A percentile compares a stretch with the other conserved stretches of the same genome.
Conservation (phyloP, 768 basidiomycete genomes). For the Boletus reticulatus region DNA sequence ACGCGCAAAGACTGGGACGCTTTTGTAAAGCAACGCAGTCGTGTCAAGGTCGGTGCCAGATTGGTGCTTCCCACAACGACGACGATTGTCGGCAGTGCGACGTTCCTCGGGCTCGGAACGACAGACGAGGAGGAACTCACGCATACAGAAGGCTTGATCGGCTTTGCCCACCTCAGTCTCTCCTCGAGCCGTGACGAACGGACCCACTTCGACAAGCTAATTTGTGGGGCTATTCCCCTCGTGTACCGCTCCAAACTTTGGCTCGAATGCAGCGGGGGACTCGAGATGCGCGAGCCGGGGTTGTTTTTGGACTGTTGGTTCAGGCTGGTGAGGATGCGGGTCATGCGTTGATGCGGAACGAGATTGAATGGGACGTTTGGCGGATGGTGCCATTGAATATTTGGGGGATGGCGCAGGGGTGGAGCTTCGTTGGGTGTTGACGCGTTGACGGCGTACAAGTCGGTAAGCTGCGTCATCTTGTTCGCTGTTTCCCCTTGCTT, state of each 20-base stretch:
- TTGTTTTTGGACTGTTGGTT: slow-evolving; percentile 74
- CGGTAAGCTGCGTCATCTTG: slow-evolving; percentile 49
- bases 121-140: slow-evolving; percentile 65
- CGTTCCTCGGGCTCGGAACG: slow-evolving; percentile 65
- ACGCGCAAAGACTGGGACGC: slow-evolving; percentile 84
- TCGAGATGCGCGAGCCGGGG: slow-evolving; percentile 92
- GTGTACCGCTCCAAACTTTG: slow-evolving; percentile 85
- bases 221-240: slow-evolving; percentile 86
- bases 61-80: slow-evolving; percentile 15
- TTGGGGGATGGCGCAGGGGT: slow-evolving; percentile 94
- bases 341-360: slow-evolving; percentile 51
- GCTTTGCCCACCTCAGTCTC: slow-evolving; percentile 84
- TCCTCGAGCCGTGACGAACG: slow-evolving; percentile 69
- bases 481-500: background rate
- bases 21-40: slow-evolving; percentile 72
- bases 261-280: slow-evolving; percentile 90
- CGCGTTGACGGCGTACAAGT: slow-evolving; percentile 87
- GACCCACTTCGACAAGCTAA: slow-evolving; percentile 73
- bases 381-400: slow-evolving; percentile 92
- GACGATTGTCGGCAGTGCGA: slow-evolving; percentile 48
- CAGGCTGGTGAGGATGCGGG: slow-evolving; percentile 43
- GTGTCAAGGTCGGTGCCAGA: slow-evolving; percentile 36
- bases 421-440: slow-evolving; percentile 85
- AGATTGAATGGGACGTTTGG: slow-evolving; percentile 96
- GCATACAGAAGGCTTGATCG: slow-evolving; percentile 85